Evolutionary conservation across 1,284 basidiomycete genomes (phyloP).

Genomic region (Cryptococcus hybrid): DNA sequence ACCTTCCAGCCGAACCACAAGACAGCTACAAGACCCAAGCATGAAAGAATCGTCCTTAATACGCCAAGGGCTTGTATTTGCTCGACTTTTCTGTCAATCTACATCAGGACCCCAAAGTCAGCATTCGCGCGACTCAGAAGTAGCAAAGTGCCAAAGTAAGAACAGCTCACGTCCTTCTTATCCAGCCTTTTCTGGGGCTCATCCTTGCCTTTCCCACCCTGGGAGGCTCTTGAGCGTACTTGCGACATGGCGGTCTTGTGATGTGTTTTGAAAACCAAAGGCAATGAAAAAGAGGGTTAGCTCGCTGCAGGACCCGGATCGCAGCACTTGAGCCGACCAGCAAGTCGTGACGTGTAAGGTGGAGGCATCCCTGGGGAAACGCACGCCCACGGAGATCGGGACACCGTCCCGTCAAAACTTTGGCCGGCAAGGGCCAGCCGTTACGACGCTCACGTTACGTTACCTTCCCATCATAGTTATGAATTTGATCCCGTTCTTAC

Average conservation of each 20-base stretch:
- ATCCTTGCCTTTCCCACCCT: neutral
- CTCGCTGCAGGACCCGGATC: too few relatives aligned
- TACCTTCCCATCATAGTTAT: too few relatives aligned
- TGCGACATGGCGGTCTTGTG: neutral
- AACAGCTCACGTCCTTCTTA: conserved; percentile 5
- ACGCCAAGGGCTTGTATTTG: conserved; percentile 7
- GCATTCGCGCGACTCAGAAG: neutral
- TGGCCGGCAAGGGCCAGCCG: too few relatives aligned
- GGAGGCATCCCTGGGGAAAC: neutral
- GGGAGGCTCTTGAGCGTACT: neutral
- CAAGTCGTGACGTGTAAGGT: neutral
- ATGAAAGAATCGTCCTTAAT: conserved; percentile 7
- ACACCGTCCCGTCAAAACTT: too few relatives aligned
- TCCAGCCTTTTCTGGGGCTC: neutral
- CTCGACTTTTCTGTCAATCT: conserved; percentile 15
- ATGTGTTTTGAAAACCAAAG: neutral
- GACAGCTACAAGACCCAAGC: conserved; percentile 13
- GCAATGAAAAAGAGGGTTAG: too few relatives aligned
- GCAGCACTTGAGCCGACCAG: neutral
- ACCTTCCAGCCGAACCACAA: conserved; percentile 18
- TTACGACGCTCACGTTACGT: too few relatives aligned
- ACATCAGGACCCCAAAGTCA: neutral
- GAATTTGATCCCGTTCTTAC: too few relatives aligned
- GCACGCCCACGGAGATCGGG: too few relatives aligned
- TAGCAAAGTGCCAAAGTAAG: neutral